Conservation (phyloP, 164 flowering plant species). For the Magnolia sinica region DNA sequence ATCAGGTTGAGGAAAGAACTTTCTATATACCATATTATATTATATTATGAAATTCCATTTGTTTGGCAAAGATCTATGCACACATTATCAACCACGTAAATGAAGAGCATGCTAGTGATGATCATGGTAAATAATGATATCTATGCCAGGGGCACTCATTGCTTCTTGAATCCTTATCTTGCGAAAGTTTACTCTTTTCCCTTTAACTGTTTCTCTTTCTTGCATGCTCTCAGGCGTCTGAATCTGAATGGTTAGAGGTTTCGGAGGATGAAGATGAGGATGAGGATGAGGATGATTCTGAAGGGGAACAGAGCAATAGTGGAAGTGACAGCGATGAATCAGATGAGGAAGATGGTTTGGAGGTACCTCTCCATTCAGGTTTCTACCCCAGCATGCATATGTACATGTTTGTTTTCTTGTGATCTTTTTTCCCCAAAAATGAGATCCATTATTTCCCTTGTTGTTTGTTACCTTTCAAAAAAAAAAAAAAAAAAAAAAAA, state of each 20-base stretch:
- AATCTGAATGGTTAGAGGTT: conserved; percentile 88
- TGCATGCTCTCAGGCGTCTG: conserved; percentile 61
- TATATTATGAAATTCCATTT: not conserved
- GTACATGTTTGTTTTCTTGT: too few relatives aligned
- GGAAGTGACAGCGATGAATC: conserved; percentile 54
- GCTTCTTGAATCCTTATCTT: not conserved
- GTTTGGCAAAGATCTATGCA: not conserved
- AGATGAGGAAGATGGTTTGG: conserved; percentile 51
- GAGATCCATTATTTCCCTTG: too few relatives aligned
- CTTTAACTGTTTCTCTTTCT: conserved; percentile 23
- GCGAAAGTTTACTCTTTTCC: not conserved
- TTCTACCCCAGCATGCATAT: not conserved
- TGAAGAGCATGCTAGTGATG: not conserved
- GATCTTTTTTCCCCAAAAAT: too few relatives aligned
- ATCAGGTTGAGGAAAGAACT: not conserved
- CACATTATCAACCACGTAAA: not conserved
- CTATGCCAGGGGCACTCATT: not conserved
- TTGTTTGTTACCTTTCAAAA: too few relatives aligned
- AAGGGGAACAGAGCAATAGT: conserved; percentile 33
- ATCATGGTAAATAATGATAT: not conserved
- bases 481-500: too few relatives aligned
- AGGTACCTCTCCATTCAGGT: conserved; percentile 34
- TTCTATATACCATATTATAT: not conserved
- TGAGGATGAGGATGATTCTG: conserved; percentile 76
- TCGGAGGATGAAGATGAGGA: conserved; percentile 93